Evolutionary conservation across 768 basidiomycete species (phyloP), one percentile per base, ranked within the genome.

Genomic region (Pleurotus citrinopileatus): DNA sequence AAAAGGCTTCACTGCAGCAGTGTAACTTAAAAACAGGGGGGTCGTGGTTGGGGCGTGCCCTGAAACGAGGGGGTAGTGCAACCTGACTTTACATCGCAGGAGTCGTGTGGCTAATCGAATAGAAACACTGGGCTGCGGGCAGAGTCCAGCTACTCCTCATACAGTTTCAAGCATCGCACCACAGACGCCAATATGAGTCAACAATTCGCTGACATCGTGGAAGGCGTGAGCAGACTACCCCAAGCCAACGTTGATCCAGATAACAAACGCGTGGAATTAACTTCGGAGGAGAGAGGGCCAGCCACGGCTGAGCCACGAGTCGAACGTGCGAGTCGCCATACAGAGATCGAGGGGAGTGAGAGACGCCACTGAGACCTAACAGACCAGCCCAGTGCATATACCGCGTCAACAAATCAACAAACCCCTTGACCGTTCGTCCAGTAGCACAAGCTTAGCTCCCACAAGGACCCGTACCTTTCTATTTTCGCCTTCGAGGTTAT

Each of bases 341-440:
- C n/a, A n/a, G n/a, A n/a, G n/a, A n/a, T n/a, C n/a, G n/a, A n/a
- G n/a, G n/a, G n/a, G n/a, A n/a, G n/a, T n/a, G n/a, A n/a, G n/a
- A n/a, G n/a, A n/a, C n/a, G n/a, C n/a, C n/a, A n/a, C n/a, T n/a
- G n/a, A n/a, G n/a, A n/a, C n/a, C n/a, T n/a, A n/a, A n/a, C n/a
- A n/a, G n/a, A n/a, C n/a, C n/a, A n/a, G n/a, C n/a, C n/a, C n/a
- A n/a, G n/a, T n/a, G n/a, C n/a, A n/a, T n/a, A n/a, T n/a, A n/a
- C n/a, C n/a, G n/a, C n/a, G n/a, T 59, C 19, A 76, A 10, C 65
- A 74, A 42, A 81, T 61, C 62, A 79, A 51, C 26, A 83, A 64
- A n/a, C 76, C 76, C 56, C 65, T 70, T 12, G 78, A 76, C 43
- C 67, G 59, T 40, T 79, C 76, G 52, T 83, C 79, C 48, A 82